Evolutionary conservation across 805 yeast genomes (phyloP), one percentile per base, ranked within the genome.

Genomic region (Ogataea ramenticola): DNA sequence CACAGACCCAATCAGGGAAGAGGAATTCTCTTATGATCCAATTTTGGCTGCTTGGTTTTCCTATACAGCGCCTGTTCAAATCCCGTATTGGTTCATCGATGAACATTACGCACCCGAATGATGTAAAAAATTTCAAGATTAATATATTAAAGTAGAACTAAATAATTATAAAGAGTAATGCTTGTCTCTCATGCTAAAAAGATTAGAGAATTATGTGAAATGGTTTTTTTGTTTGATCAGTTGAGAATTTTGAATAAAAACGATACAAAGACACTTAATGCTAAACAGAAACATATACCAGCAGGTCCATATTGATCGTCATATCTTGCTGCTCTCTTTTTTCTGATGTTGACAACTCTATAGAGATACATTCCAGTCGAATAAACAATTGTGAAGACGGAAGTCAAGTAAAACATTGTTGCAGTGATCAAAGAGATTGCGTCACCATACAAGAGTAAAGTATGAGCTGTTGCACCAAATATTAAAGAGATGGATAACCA

Each of bases 401-500:
- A 87, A 17, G 95, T 79, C 11, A 86, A 43, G 65, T 86, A 89
- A 66, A 93, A 93, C 15, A 95, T 95, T 43, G 88, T 71, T 1
- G 96, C 81, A 0, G 96, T 93, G 36, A 86, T 72, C 55, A 89
- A 72, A 0, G 95, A 80, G 9, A 84, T 71, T 16, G 70, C 67
- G 49, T 81, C 80, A 51, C 99, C 98, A 64, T 84, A 93, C 50
- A 86, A 85, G 53, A 91, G 70, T 52, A 93, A 72, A 0, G 96
- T 76, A 9, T 89, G 85, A 1, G 96, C 95, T 35, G 96, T 85
- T 40, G 91, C 95, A 37, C 93, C 89, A 45, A 93, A 71, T 36
- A 91, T 71, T 71, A 93, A 78, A 9, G 93, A 86, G 53, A 93
- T 87, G 35, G 96, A 90, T 44, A 91, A 68, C 99, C 99, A 93